Base-by-base conservation (phyloP, 2,329 filamentous ascomycete species). In the Xylaria sp. region DNA sequence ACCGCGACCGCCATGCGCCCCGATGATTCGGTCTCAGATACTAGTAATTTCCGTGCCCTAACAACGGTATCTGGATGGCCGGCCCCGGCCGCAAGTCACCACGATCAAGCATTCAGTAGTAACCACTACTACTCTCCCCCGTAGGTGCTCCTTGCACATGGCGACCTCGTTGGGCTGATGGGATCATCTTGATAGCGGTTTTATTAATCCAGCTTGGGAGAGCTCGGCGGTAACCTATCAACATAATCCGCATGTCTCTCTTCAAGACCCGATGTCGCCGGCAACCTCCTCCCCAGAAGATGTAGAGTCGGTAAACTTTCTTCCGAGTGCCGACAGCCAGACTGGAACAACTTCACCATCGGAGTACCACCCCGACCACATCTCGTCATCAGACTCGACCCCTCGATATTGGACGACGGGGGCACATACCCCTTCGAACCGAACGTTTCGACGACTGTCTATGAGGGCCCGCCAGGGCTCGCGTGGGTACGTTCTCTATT, bases 381-480 rank as follows among this genome's bases (percentile, higher is more conserved):
- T 4, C 27, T n/a, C n/a, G n/a, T n/a, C n/a, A n/a, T n/a, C 50
- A 33, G 50, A 22, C 38, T 11, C 44, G 45, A 5, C 45, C 15
- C 15, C 39, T 50, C 50, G 6, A 47, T 29, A 49, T 15, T 31
- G 17, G 55, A n/a, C 17, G 10, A 5, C 10, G 11, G 59, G 44
- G 39, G 29, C 5, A 5, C 33, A 45, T 22, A 2, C 13, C 3
- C 7, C 13, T 15, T 9, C 10, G 10, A 49, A n/a, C 7, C 44
- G 10, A 51, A 27, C 9, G 17, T 3, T 13, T 61, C 33, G 60
- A 27, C 67, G 51, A 17, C 36, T 13, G 27, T 69, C 67, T 27
- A 67, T 15, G 17, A 58, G 31, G 13, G 67, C 47, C 22, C 31
- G 31, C 17, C 63, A 67, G 17, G 67, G 67, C 33, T 69, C 67